Evolutionary conservation across 164 flowering plant genomes (phyloP), one percentile per base, ranked within the genome.

Genomic region (Warburgia ugandensis): DNA sequence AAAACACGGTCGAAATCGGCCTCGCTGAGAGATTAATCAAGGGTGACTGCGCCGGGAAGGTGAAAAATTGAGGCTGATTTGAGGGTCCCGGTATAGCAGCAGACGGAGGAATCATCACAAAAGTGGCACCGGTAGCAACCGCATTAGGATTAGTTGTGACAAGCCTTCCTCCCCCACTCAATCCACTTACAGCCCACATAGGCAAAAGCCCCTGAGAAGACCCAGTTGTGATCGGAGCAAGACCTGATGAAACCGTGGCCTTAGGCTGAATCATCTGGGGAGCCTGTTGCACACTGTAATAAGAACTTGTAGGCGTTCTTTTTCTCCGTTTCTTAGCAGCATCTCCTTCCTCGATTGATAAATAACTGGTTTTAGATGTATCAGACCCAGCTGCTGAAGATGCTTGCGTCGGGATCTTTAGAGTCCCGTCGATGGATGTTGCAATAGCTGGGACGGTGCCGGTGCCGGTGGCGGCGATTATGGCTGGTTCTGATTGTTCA

Each of bases 401-500:
- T 13, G 57, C 57, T 33, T 11, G 71, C 39, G 77, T 75, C 4
- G 82, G 76, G 22, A 72, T 68, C 59, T 69, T 74, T 22, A 75
- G 72, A n/a, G 76, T 67, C 9, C 80, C 75, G 31, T 60, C 70
- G 8, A 76, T 73, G 8, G 78, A 63, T 58, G 72, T 71, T 54
- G 78, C 75, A 56, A 79, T 81, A 12, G 94, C 86, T 0, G 94
- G 94, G 20, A 84, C 63, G 5, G 94, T 84, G 1, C 94, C 88
- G 29, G 94, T 84, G 0, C 94, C 94, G n/a, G 94, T 84, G 41
- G 94, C 89, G 42, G 82, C 79, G 22, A 84, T 76, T 29, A 84
- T 84, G 26, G 94, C 69, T 0, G 82, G 84, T 57, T 84, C 88
- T n/a, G 94, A 86, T 57, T 72, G 83, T 40, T 84, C 84, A 2